Evolutionary conservation across 257 asterid species (phyloP).

Genomic region (Solanum appendiculatum): DNA sequence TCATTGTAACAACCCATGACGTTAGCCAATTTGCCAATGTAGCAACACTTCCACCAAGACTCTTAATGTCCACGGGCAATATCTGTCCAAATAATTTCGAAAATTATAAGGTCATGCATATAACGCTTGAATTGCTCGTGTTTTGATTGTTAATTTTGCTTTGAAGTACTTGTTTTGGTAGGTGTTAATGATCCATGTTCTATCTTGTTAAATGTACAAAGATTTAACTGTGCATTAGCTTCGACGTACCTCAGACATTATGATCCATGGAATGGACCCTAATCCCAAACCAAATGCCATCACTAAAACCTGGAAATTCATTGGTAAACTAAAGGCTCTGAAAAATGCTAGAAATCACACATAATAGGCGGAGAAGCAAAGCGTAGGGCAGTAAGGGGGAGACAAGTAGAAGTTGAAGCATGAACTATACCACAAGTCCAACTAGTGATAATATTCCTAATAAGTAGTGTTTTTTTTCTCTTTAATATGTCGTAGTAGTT

Average conservation of each 20-base stretch:
- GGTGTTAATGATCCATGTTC: not conserved
- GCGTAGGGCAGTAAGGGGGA: not conserved
- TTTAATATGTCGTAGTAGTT: not conserved
- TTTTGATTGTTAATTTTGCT: not conserved
- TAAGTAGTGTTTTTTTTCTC: not conserved
- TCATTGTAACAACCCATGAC: constrained; percentile 57
- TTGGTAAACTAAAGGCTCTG: not conserved
- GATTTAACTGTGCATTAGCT: not conserved
- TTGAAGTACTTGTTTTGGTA: not conserved
- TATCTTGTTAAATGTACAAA: not conserved
- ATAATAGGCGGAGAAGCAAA: not conserved
- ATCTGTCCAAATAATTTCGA: constrained; percentile 27
- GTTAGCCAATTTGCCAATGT: constrained; percentile 73
- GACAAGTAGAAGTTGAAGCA: not conserved
- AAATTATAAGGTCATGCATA: not conserved
- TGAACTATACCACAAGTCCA: constrained; percentile 59
- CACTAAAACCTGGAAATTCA: constrained; percentile 49
- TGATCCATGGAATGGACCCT: constrained; percentile 81
- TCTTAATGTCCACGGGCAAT: constrained; percentile 71
- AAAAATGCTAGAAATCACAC: not conserved
- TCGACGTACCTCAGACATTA: constrained; percentile 79
- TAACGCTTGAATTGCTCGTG: not conserved
- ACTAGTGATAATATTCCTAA: constrained; percentile 39
- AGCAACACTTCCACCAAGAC: constrained; percentile 87
- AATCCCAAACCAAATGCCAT: constrained; percentile 71